Base-by-base conservation (phyloP, 352 stramenopile species). In the Phytophthora pistaciae region DNA sequence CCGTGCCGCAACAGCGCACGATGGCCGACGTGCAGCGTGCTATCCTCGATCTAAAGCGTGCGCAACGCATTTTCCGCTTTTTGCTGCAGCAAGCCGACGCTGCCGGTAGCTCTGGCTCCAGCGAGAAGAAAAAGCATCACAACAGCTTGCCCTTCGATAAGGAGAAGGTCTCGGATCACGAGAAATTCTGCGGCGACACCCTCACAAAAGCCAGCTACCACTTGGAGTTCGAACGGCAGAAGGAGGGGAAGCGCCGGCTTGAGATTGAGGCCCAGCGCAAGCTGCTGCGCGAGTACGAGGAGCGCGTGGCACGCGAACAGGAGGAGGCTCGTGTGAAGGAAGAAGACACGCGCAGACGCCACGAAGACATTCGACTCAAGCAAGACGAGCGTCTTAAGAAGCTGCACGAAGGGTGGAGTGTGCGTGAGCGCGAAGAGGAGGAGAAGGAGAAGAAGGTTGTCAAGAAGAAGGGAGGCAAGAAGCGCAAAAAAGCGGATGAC, bases 1-100 rank as follows among this genome's bases (percentile, higher is more conserved):
- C 55, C 31, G 78, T 70, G 6, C 70, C 72, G 3, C 79, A 83
- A 31, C 86, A 92, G 65, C 90, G 90, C 64, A 97, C 90, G 5
- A 92, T 97, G 82, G 82, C 87, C 3, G 90, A 97, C 54, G 90
- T 97, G n/a, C 86, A 97, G 70, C 86, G 90, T n/a, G 90, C 90
- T 0, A 95, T 97, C 54, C 64, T 90, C 29, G 89, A 97, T 67
- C 64, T 97, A 48, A 94, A 96, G 72, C 89, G 88, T 5, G 89
- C 90, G 16, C 85, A 92, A 55, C 80, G 87, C 62, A 95, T 94
- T 59, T 97, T 96, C 71, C 85, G 87, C 40, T 95, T 92, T 64
- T 57, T 97, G 48, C 62, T 93, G 46, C 82, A 94, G 57, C 82
- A 91, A 59, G 84, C 86, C 1, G 90, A 95, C 53, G 65, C 67